Evolutionary conservation across 176 grass and related monocot genomes (phyloP).

Genomic region (Eremochloa ophiuroides): DNA sequence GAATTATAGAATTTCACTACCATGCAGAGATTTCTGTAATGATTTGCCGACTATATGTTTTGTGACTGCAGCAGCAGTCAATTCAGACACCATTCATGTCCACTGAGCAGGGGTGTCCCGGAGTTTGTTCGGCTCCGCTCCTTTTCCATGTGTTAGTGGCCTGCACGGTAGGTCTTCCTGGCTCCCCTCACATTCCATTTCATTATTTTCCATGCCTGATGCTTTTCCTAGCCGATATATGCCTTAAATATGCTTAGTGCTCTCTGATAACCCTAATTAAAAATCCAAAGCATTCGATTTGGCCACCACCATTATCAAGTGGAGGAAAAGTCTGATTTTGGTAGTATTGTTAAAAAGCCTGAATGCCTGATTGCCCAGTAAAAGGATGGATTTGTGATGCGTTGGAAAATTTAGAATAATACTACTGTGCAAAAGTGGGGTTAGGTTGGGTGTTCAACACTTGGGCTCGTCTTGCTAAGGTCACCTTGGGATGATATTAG

Average conservation of each 20-base stretch:
- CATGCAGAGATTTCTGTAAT: conserved; percentile 32
- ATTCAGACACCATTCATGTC: conserved; percentile 44
- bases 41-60: conserved; percentile 38
- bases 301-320: conserved; percentile 51
- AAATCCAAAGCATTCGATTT: conserved; percentile 41
- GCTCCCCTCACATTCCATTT: conserved; percentile 21
- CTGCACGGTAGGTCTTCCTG: conserved; percentile 39
- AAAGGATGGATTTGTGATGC: conserved; percentile 36
- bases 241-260: conserved; percentile 54
- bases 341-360: conserved; percentile 45
- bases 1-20: conserved; percentile 35
- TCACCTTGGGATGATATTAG: conserved; percentile 19
- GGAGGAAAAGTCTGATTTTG: conserved; percentile 51
- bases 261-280: conserved; percentile 41
- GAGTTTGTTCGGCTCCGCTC: conserved; percentile 36
- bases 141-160: conserved; percentile 27
- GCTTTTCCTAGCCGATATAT: conserved; percentile 27
- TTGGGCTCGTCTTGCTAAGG: conserved; percentile 27
- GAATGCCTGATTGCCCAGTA: conserved; percentile 42
- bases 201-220: conserved; percentile 26
- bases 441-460: conserved; percentile 32
- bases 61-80: conserved; percentile 36
- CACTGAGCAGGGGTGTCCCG: conserved; percentile 21
- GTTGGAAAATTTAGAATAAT: conserved; percentile 29
- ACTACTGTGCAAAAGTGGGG: conserved; percentile 23